Base-by-base conservation (phyloP, 2,329 filamentous ascomycete species). In the Myriosclerotinia curreyana region DNA sequence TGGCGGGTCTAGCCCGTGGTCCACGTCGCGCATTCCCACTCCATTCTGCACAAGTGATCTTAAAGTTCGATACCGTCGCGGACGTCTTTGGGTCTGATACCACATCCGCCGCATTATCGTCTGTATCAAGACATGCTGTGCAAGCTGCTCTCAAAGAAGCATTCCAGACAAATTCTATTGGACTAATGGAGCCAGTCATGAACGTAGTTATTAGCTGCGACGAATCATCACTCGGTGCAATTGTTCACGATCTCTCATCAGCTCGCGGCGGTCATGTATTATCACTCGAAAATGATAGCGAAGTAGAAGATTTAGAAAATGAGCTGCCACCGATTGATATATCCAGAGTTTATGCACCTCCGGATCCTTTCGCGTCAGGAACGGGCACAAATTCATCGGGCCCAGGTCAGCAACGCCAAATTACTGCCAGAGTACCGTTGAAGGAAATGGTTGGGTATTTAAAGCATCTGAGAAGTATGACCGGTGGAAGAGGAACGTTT, bases 401-500 rank as follows among this genome's bases (percentile, higher is more conserved):
- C 3, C 69, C 73, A 42, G 72, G 74, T 5, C 76, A 81, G 40
- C 84, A 86, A 65, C 76, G 82, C 64, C 82, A 88, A 58, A 91
- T 99, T 69, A 87, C 89, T 14, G 95, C 93, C 28, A 86, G 90
- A 71, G 94, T 98, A 36, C 95, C 95, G 40, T 81, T 98, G 71
- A 96, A 95, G 77, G 94, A 98, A 77, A 97, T 98, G 91, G 88
- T 98, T 44, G 91, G 94, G 50, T 99, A 98, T 76, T 81, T 98
- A 70, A 91, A 92, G 75, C 91, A 96, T 74, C 77, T 99, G 68
- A 82, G 95, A 60, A 93, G 91, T 76, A 83, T 96, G 79, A 99
- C 94, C 4, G 90, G 89, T 3, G 95, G 95, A 0, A 82, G 95
- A 63, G 88, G 88, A 0, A 90, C 87, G 1, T 91, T 91, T 74